Base-by-base conservation (phyloP, 225 moss, liverwort and hornwort genomes). In the Sphagnum contortum region DNA sequence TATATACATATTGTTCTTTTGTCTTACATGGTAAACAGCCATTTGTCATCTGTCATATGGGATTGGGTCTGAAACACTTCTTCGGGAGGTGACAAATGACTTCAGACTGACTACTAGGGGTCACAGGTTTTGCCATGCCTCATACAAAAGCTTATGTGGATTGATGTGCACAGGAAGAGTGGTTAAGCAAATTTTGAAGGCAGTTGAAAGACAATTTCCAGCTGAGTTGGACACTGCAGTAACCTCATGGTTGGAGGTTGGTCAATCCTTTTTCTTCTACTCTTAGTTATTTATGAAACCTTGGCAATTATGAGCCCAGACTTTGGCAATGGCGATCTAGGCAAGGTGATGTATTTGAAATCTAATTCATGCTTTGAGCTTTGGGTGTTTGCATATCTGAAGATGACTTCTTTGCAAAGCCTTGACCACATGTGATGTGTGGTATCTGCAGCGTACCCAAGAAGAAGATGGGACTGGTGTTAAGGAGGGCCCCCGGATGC, bases 171-270 rank as follows among this genome's bases (percentile, higher is more conserved):
- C 79, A 94, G 94, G 77, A 73, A 72, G 75, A 75, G 71, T 87
- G 62, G 80, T 87, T 3, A 89, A 78, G 74, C 82, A 57, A 63
- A 71, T 91, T 6, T 69, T 93, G 2, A 77, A 78, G 79, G 78
- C 79, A 62, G 47, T 98, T 45, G 93, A 84, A 70, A 86, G 57
- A 66, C 83, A 79, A 47, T 93, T 85, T 78, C 87, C 93, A 46
- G 68, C 62, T 14, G 83, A 93, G 65, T 67, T 98, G 74, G 98
- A 98, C 73, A 81, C 62, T 68, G 89, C 87, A 47, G 75, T 93
- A 47, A 81, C 75, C 48, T 70, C 66, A 53, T 74, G 74, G 49
- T 78, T 93, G 65, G 74, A 92, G 88, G 95, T 95, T 73, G 4
- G 50, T 44, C 48, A 3, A 12, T 45, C 44, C 29, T 29, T 29